Conservation (phyloP, 139 green algal genomes). For the Micractinium conductrix region DNA sequence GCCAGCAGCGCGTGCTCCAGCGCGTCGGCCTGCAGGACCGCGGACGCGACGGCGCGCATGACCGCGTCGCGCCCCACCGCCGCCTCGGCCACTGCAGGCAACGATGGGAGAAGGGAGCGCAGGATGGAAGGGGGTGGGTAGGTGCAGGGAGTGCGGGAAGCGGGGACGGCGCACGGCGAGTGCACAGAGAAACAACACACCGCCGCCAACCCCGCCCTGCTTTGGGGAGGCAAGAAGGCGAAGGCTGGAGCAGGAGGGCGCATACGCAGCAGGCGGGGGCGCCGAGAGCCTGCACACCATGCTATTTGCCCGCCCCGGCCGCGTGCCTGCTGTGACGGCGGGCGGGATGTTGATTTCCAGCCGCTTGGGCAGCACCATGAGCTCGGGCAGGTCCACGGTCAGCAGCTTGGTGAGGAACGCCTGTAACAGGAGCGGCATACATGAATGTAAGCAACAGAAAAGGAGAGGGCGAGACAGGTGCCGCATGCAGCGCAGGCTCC, state of each 20-base stretch:
- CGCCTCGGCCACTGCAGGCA: slow-evolving; percentile 79
- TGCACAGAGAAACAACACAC: too few species aligned
- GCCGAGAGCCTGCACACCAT: too few species aligned
- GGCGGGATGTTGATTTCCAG: slow-evolving; percentile 94
- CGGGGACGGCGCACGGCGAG: too few species aligned
- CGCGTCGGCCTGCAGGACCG: slow-evolving; percentile 88
- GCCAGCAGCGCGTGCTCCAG: slow-evolving; percentile 85
- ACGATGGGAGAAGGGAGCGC: not conserved
- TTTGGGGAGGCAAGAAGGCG: not conserved
- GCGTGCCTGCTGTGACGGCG: slow-evolving; percentile 65
- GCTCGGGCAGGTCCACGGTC: slow-evolving; percentile 90
- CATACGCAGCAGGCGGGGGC: too few species aligned
- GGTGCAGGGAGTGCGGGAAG: too few species aligned
- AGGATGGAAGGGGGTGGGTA: not conserved
- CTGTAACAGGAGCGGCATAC: slow-evolving; percentile 63
- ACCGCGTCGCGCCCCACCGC: slow-evolving; percentile 92
- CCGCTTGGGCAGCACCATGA: slow-evolving; percentile 94
- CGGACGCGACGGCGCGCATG: slow-evolving; percentile 89
- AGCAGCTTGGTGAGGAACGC: slow-evolving; percentile 90
- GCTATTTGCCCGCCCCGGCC: too few species aligned
- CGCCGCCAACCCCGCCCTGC: too few species aligned
- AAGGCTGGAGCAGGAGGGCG: not conserved
- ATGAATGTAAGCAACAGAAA: not conserved
- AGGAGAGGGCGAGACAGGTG: too few species aligned
- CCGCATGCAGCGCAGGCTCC: too few species aligned